A percentile compares a stretch with the other conserved stretches of the same genome.
These are phyloP conservation scores for Lactifluus subvellereus DNA, from an alignment of 768 basidiomycete species.

Conservation along the genomic window DNA sequence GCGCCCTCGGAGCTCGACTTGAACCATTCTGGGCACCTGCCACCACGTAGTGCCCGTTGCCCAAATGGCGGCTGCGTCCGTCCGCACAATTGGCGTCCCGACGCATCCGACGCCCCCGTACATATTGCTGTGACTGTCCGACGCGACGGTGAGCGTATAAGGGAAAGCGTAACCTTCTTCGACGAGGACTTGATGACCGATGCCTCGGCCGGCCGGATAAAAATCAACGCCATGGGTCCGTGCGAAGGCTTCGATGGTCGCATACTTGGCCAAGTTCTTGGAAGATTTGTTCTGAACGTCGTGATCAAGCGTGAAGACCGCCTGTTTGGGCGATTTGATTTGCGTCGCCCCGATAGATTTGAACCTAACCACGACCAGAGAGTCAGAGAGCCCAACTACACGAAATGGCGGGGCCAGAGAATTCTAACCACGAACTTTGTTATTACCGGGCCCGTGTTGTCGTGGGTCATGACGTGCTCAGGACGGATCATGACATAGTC, in stretches of 20 bases:
- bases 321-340: conserved; percentile 74
- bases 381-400: not conserved
- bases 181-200: conserved; percentile 95
- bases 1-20: conserved; percentile 80
- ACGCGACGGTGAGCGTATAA: conserved; percentile 89
- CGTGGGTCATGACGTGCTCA: conserved; percentile 97
- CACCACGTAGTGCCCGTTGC: conserved; percentile 99
- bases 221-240: conserved; percentile 83
- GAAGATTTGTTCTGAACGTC: conserved; percentile 93
- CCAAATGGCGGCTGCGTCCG: conserved; percentile 93
- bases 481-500: conserved; percentile 99
- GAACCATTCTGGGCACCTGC: conserved; percentile 97
- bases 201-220: conserved; percentile 95
- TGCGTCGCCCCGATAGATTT: conserved; percentile 87
- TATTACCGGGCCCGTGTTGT: conserved; percentile 98
- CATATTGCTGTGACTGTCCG: conserved; percentile 97
- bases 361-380: conserved; percentile 52
- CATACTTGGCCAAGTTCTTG: conserved; percentile 91
- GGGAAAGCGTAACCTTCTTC: conserved; percentile 99
- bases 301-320: conserved; percentile 96
- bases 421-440: conserved; percentile 65
- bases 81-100: conserved; percentile 95
- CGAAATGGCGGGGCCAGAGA: not conserved
- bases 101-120: conserved; percentile 97
- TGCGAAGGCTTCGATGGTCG: conserved; percentile 86